Evolutionary conservation across 495 filamentous ascomycete species (phyloP).

Genomic region (Aspergillus egyptiacus): DNA sequence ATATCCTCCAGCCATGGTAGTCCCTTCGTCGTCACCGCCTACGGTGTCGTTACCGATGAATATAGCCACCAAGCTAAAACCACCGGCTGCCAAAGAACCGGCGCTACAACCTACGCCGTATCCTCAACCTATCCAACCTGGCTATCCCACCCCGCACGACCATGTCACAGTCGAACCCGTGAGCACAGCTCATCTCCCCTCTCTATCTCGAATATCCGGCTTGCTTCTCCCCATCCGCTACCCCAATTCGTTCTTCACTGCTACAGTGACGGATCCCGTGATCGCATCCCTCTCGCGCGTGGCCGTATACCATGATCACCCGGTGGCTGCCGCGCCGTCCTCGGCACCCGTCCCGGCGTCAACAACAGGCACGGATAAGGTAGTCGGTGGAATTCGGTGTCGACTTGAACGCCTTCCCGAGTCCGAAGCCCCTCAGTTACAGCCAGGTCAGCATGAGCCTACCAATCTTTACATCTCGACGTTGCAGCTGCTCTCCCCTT

Average conservation of each 20-base stretch:
- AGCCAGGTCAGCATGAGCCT: constrained; percentile 27
- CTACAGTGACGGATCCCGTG: constrained; percentile 60
- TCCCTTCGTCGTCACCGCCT: constrained; percentile 15
- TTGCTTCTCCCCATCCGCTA: constrained; percentile 85
- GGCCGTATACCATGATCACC: constrained; percentile 59
- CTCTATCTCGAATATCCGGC: constrained; percentile 73
- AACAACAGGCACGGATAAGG: constrained; percentile 43
- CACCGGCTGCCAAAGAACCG: constrained; percentile 22
- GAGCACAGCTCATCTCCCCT: constrained; percentile 57
- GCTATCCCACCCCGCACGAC: constrained; percentile 33
- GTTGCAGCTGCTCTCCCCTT: constrained; percentile 73
- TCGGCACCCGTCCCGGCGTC: constrained; percentile 8
- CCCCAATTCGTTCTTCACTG: constrained; percentile 77
- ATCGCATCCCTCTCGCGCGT: constrained; percentile 70
- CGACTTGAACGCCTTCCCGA: constrained; percentile 55
- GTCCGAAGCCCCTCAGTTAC: constrained; percentile 12
- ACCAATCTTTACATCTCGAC: constrained; percentile 81
- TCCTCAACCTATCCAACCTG: constrained; percentile 24
- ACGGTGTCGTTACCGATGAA: constrained; percentile 14
- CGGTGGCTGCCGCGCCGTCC: constrained; percentile 33
- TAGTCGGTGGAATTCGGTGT: constrained; percentile 80
- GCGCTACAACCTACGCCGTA: constrained; percentile 31
- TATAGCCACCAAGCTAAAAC: constrained; percentile 21
- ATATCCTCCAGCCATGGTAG: constrained; percentile 26
- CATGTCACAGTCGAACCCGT: constrained; percentile 53